Evolutionary conservation across 495 filamentous ascomycete genomes (phyloP).

Genomic region (Trichocladium antarcticum): DNA sequence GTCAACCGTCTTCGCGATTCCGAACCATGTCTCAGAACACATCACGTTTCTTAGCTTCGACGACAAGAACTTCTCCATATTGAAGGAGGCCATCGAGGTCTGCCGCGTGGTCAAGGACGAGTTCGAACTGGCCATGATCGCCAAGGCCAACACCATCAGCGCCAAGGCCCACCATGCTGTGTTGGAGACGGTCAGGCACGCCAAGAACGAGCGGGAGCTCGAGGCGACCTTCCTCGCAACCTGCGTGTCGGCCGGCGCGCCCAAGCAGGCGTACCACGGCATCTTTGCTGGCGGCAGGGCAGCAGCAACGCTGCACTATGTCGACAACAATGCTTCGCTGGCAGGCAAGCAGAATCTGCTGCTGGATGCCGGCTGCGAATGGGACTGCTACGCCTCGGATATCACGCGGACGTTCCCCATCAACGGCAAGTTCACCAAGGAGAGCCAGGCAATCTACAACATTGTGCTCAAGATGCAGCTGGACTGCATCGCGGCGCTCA

Average conservation of each 20-base stretch:
- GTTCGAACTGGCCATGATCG: constrained; percentile 74
- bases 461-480: constrained; percentile 80
- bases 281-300: constrained; percentile 70
- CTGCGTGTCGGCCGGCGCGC: constrained; percentile 64
- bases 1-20: constrained; percentile 55
- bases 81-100: constrained; percentile 69
- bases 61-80: constrained; percentile 45
- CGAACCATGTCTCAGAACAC: constrained; percentile 54
- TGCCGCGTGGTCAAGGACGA: constrained; percentile 70
- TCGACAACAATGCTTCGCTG: constrained; percentile 60
- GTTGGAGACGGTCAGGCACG: constrained; percentile 51
- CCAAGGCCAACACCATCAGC: constrained; percentile 72
- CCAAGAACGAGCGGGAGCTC: constrained; percentile 70
- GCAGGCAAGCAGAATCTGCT: constrained; percentile 60
- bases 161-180: constrained; percentile 63
- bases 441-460: constrained; percentile 70
- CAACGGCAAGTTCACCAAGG: constrained; percentile 57
- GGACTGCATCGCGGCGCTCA: constrained; percentile 59
- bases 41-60: constrained; percentile 55
- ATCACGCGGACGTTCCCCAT: constrained; percentile 87
- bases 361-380: constrained; percentile 77
- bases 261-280: constrained; percentile 71
- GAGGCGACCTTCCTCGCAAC: constrained; percentile 63
- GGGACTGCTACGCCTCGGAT: constrained; percentile 69
- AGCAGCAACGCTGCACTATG: constrained; percentile 81